phyloP scores from a whole-genome alignment of 2,329 filamentous ascomycete species.

The Aspergillus japonicus region DNA sequence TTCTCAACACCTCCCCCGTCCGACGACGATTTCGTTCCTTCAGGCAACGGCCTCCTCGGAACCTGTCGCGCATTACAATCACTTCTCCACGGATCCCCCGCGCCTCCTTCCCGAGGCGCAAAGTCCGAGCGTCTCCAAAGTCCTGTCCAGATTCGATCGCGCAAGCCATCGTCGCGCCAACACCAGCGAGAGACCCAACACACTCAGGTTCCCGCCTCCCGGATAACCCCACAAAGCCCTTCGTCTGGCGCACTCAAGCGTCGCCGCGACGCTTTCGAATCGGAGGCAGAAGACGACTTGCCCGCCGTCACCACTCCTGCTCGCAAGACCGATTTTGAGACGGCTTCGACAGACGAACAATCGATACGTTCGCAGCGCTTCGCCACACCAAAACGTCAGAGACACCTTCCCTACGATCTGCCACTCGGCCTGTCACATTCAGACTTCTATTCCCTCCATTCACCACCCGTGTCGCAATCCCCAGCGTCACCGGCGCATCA shows the following conservation, averaged over 20 bases:
- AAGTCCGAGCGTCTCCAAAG: slow-evolving; percentile 42
- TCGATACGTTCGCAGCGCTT: slow-evolving; percentile 25
- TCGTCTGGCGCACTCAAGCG: slow-evolving; percentile 42
- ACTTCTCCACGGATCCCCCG: slow-evolving; percentile 42
- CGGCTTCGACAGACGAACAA: background rate
- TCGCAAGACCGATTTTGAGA: background rate
- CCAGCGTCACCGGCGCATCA: slow-evolving; percentile 28
- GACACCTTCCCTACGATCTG: slow-evolving; percentile 44
- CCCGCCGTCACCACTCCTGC: background rate
- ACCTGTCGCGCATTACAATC: slow-evolving; percentile 46
- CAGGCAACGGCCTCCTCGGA: slow-evolving; percentile 40
- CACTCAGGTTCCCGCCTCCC: slow-evolving; percentile 19
- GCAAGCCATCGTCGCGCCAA: slow-evolving; percentile 18
- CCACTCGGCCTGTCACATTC: slow-evolving; percentile 44
- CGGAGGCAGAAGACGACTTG: background rate
- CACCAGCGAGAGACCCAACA: slow-evolving; percentile 16
- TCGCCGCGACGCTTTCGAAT: slow-evolving; percentile 32
- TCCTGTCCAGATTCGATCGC: slow-evolving; percentile 36
- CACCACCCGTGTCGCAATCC: slow-evolving; percentile 34
- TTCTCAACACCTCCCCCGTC: slow-evolving; percentile 42
- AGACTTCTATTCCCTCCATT: slow-evolving; percentile 46
- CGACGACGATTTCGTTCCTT: slow-evolving; percentile 25
- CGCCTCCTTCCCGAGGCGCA: slow-evolving; percentile 34
- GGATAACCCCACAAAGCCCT: slow-evolving; percentile 25
- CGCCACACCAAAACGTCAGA: slow-evolving; percentile 48